These are phyloP conservation scores for Nicotiana tabacum DNA, from an alignment of 257 asterid genomes.

Conservation along the genomic window DNA sequence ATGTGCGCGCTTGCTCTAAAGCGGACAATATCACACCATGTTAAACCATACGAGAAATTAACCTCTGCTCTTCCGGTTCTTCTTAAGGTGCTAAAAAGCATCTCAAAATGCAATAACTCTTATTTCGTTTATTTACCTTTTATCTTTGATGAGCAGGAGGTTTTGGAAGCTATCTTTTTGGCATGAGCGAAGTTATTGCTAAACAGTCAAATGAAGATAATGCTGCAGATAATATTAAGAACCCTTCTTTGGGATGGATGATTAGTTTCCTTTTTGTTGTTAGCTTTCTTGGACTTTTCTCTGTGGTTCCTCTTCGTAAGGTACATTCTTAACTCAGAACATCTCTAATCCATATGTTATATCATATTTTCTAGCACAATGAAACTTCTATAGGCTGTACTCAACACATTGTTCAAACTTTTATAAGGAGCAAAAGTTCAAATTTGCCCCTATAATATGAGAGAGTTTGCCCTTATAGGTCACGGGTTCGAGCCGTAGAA, in stretches of 20 bases:
- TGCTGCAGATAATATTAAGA: constrained; percentile 25
- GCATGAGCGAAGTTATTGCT: constrained; percentile 50
- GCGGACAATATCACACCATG: no score
- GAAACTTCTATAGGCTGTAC: not conserved
- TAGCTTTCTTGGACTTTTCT: constrained; percentile 60
- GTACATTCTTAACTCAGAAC: constrained; percentile 16
- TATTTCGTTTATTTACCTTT: not conserved
- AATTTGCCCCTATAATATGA: no score
- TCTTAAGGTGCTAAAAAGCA: not conserved
- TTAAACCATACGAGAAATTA: no score
- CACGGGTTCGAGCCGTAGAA: no score
- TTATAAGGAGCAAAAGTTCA: no score
- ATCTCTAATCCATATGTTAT: not conserved
- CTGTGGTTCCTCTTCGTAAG: constrained; percentile 66
- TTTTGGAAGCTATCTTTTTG: constrained; percentile 61
- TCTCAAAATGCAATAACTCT: not conserved
- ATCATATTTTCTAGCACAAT: not conserved
- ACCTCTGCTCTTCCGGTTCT: no score
- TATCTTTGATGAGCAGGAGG: constrained; percentile 42
- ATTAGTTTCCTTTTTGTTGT: constrained; percentile 55
- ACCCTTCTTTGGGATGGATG: constrained; percentile 58
- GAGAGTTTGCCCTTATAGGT: no score
- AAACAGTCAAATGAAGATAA: constrained; percentile 35
- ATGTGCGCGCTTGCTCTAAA: no score
- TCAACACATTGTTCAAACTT: not conserved